Percentiles rank a stretch among this genome's conserved stretches.
Evolutionary conservation across 2,329 filamentous ascomycete genomes (phyloP).

Genomic region (Chrysoporthe cubensis): DNA sequence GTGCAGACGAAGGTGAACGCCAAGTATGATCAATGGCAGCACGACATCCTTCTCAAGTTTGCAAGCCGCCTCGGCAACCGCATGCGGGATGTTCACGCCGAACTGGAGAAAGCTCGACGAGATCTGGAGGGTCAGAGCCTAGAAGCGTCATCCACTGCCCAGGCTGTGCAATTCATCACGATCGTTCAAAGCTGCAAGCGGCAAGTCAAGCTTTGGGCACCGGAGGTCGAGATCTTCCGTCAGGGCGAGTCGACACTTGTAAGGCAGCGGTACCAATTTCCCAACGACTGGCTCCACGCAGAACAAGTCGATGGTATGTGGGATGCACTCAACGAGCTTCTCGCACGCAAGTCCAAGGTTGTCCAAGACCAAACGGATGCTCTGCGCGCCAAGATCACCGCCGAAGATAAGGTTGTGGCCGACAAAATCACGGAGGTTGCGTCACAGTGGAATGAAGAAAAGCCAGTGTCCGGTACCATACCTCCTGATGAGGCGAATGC

Average conservation of each 20-base stretch:
- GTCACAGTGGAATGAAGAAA: constrained; percentile 90
- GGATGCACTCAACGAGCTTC: constrained; percentile 88
- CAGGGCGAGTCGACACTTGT: constrained; percentile 92
- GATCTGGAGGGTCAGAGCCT: constrained; percentile 91
- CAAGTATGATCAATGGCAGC: constrained; percentile 99
- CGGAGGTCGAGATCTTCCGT: constrained; percentile 93
- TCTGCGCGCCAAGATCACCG: constrained; percentile 89
- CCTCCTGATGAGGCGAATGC: constrained; percentile 85
- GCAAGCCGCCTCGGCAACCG: constrained; percentile 84
- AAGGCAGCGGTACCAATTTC: constrained; percentile 91
- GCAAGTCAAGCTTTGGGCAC: constrained; percentile 91
- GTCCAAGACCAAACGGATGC: constrained; percentile 97
- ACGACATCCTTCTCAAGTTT: constrained; percentile 94
- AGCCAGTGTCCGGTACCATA: constrained; percentile 93
- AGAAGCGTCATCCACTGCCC: constrained; percentile 92
- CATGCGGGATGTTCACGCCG: constrained; percentile 89
- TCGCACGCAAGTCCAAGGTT: constrained; percentile 90
- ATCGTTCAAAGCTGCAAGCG: constrained; percentile 95
- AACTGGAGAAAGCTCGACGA: constrained; percentile 86
- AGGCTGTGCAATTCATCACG: constrained; percentile 98
- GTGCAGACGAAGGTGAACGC: constrained; percentile 98
- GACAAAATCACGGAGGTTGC: constrained; percentile 88
- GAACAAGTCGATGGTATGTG: constrained; percentile 97
- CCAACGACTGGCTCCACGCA: constrained; percentile 90
- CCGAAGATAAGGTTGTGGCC: constrained; percentile 88